phyloP scores from a whole-genome alignment of 1,284 basidiomycete species.

The Taiwanofungus camphoratus region DNA sequence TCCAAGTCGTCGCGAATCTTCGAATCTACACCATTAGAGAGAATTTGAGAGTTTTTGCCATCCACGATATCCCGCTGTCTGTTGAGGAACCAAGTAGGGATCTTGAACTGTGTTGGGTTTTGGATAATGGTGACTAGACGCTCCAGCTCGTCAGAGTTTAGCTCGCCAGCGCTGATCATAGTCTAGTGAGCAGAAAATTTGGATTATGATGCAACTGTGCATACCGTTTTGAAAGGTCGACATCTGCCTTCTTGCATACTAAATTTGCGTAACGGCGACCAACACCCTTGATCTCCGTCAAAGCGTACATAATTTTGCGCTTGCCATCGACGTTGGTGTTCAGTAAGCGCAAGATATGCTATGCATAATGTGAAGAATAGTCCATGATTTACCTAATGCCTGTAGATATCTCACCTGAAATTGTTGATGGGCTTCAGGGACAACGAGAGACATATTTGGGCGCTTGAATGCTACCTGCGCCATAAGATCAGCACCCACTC shows the following conservation, averaged over 20 bases:
- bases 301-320: slow-evolving; percentile 96
- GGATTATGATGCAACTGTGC: slow-evolving; percentile 26
- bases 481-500: slow-evolving; percentile 1
- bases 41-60: slow-evolving; percentile 94
- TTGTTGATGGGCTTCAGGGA: slow-evolving; percentile 89
- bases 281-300: slow-evolving; percentile 99
- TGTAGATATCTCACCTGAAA: slow-evolving; percentile 65
- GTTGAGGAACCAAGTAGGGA: slow-evolving; percentile 99
- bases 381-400: slow-evolving; percentile 2
- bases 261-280: slow-evolving; percentile 98
- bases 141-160: slow-evolving; percentile 97
- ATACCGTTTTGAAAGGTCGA: slow-evolving; percentile 97
- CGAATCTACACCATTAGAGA: slow-evolving; percentile 97
- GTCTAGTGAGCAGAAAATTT: background rate
- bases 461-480: too few species aligned
- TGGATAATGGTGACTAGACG: slow-evolving; percentile 99
- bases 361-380: too few species aligned
- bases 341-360: slow-evolving; percentile 98
- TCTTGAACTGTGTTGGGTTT: slow-evolving; percentile 99
- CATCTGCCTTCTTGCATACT: slow-evolving; percentile 99
- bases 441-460: slow-evolving; percentile 82
- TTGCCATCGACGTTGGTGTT: slow-evolving; percentile 99
- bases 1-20: slow-evolving; percentile 99
- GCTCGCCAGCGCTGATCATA: slow-evolving; percentile 73
- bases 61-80: slow-evolving; percentile 98